A percentile compares a stretch with the other conserved stretches of the same genome.
These are phyloP conservation scores for Aegilops speltoides DNA, from an alignment of 176 grass and related monocot species.

Conservation along the genomic window DNA sequence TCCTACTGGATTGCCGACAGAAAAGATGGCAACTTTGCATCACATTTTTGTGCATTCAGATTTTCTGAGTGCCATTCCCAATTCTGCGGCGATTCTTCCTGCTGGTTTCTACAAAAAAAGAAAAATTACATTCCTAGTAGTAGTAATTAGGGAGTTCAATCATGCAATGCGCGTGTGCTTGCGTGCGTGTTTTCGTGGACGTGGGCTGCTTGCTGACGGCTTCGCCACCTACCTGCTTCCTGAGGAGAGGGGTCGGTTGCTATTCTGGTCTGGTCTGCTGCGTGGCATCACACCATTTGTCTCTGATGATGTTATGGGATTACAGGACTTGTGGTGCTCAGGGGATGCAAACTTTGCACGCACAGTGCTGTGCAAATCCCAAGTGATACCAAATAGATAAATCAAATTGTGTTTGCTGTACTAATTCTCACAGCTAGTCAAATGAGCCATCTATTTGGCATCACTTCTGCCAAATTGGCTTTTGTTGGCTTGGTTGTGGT, in stretches of 20 bases:
- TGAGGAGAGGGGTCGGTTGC: not conserved
- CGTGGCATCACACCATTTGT: not conserved
- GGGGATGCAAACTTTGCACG: too few species aligned
- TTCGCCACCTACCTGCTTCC: not conserved
- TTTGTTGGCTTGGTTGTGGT: not conserved
- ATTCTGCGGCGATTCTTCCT: not conserved
- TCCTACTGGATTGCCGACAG: not conserved
- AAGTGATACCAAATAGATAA: not conserved
- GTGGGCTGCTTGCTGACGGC: slow-evolving; percentile 24
- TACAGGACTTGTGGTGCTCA: not conserved
- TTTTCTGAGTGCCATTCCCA: not conserved
- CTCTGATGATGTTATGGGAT: not conserved
- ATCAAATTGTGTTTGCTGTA: not conserved
- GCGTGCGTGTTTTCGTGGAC: slow-evolving; percentile 11
- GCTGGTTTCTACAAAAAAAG: not conserved
- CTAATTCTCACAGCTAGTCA: not conserved
- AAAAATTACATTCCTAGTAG: not conserved
- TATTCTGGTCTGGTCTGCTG: not conserved
- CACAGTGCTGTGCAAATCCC: not conserved
- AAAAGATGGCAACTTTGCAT: not conserved
- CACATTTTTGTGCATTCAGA: not conserved
- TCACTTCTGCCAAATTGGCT: not conserved
- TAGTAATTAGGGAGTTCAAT: slow-evolving; percentile 9
- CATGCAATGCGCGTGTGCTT: slow-evolving; percentile 34
- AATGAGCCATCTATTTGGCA: not conserved